Conservation (phyloP, 1,139 yeast species). For the Blastobotrys malaysiensis region DNA sequence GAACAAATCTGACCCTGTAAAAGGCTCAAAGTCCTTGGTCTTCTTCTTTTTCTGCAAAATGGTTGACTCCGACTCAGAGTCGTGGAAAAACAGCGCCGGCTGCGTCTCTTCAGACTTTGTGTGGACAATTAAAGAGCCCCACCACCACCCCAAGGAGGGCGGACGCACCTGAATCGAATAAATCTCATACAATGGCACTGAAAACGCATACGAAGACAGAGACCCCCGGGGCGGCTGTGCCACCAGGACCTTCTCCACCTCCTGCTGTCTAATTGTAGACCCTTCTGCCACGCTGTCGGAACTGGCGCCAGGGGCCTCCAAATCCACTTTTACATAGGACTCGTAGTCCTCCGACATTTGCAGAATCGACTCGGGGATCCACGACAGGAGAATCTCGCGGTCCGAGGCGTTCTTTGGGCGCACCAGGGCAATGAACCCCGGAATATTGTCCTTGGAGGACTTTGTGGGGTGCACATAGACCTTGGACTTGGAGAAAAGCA, state of each 20-base stretch:
- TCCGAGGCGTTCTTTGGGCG: slow-evolving; percentile 48
- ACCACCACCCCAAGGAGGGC: slow-evolving; percentile 87
- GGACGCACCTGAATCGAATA: slow-evolving; percentile 79
- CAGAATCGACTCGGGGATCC: slow-evolving; percentile 64
- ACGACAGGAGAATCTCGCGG: slow-evolving; percentile 60
- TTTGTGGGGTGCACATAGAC: slow-evolving; percentile 76
- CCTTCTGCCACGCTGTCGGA: neutral
- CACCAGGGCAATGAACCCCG: slow-evolving; percentile 68
- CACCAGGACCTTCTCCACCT: slow-evolving; percentile 36
- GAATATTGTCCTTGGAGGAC: slow-evolving; percentile 65
- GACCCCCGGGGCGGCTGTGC: slow-evolving; percentile 49
- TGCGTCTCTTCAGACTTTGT: slow-evolving; percentile 61
- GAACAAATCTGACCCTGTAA: slow-evolving; percentile 53
- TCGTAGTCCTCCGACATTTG: slow-evolving; percentile 44
- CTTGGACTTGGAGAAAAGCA: slow-evolving; percentile 38
- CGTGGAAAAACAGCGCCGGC: slow-evolving; percentile 89
- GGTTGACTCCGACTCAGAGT: slow-evolving; percentile 76
- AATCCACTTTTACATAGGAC: slow-evolving; percentile 49
- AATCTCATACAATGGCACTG: slow-evolving; percentile 52
- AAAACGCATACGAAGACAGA: slow-evolving; percentile 60
- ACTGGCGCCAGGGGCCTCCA: slow-evolving; percentile 19
- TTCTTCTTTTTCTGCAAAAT: slow-evolving; percentile 52
- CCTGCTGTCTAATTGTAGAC: neutral
- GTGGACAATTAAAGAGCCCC: slow-evolving; percentile 76
- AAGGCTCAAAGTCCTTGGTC: slow-evolving; percentile 68